Evolutionary conservation across 345 rosid genomes (phyloP).

Genomic region (Lepidium aucheri): DNA sequence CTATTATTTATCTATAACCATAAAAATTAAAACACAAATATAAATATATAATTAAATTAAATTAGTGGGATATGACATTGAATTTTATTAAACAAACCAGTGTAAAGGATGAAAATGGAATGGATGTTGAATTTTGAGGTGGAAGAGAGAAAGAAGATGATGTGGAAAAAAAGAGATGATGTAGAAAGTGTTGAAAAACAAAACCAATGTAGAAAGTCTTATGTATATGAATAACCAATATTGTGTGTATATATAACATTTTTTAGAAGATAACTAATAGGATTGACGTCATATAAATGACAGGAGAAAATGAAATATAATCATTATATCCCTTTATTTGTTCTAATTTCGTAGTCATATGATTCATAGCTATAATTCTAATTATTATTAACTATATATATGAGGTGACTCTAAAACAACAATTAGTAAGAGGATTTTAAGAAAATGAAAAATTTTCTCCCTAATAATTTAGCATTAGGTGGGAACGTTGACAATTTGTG

Average conservation of each 20-base stretch:
- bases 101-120: too few relatives aligned
- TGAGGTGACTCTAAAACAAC: slow-evolving; percentile 9
- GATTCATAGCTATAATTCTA: slow-evolving; percentile 17
- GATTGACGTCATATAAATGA: neutral
- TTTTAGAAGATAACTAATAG: neutral
- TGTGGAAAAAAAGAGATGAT: too few relatives aligned
- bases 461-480: slow-evolving; percentile 26
- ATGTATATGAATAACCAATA: neutral
- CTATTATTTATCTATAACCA: too few relatives aligned
- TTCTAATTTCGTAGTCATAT: slow-evolving; percentile 27
- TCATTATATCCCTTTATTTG: neutral
- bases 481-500: slow-evolving; percentile 23
- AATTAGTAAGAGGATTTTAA: neutral
- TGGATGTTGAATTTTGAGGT: too few relatives aligned
- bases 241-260: neutral
- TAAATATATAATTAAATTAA: too few relatives aligned
- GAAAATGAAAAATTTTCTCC: neutral
- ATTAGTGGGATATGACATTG: too few relatives aligned
- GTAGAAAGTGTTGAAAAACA: too few relatives aligned
- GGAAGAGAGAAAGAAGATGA: too few relatives aligned
- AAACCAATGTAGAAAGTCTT: too few relatives aligned
- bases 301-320: neutral
- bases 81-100: too few relatives aligned
- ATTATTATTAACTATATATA: slow-evolving; percentile 8
- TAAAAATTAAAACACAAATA: too few relatives aligned